Percentiles rank a stretch among this genome's conserved stretches.
Conservation (phyloP, 495 filamentous ascomycete genomes). For the Penicillium canariense region DNA sequence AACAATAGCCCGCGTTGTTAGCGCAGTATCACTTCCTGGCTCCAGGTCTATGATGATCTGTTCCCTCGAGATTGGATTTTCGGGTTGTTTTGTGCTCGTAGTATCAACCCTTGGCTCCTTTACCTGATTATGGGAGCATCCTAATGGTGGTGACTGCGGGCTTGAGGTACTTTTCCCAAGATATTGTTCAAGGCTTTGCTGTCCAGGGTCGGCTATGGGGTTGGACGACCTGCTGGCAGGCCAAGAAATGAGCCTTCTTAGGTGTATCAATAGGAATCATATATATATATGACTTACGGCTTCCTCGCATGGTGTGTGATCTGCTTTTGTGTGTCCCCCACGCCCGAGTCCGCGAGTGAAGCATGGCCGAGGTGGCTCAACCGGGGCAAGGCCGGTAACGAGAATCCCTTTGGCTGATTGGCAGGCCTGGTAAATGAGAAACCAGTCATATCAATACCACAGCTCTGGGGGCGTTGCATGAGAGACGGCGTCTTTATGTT, state of each 20-base stretch:
- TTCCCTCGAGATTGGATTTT: background rate
- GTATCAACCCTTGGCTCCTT: background rate
- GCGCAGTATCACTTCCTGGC: background rate
- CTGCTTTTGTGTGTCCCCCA: background rate
- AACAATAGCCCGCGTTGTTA: background rate
- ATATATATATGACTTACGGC: background rate
- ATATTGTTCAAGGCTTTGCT: background rate
- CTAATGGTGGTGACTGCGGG: background rate
- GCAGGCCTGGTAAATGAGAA: conserved; percentile 38
- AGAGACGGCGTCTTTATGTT: conserved; percentile 15
- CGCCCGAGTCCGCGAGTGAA: background rate
- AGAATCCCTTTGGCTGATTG: conserved; percentile 24
- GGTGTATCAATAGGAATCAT: too few relatives aligned
- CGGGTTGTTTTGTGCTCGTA: background rate
- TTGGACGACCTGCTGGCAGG: background rate
- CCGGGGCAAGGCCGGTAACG: conserved; percentile 18
- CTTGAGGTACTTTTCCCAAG: background rate
- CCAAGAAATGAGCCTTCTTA: background rate
- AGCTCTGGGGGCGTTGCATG: conserved; percentile 33
- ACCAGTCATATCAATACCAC: conserved; percentile 29
- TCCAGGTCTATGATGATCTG: background rate
- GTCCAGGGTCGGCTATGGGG: background rate
- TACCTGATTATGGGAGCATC: background rate
- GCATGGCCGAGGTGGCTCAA: background rate
- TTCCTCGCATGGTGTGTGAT: background rate